Percentiles rank a stretch among this genome's conserved stretches.
Conservation (phyloP, 2,329 filamentous ascomycete genomes). For the Penicillium sclerotigenum region DNA sequence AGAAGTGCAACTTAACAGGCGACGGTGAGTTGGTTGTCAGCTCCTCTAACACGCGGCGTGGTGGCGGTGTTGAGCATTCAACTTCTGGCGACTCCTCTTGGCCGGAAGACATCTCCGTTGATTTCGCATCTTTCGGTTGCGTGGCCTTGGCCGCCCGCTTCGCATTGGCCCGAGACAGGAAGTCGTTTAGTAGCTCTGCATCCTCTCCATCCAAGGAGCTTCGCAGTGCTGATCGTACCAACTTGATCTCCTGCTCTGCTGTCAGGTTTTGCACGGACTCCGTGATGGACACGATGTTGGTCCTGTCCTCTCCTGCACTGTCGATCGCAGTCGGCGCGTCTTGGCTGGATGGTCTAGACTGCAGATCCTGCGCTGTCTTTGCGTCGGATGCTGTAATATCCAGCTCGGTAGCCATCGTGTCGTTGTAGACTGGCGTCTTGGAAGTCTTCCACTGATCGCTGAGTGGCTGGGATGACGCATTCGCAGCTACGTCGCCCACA, state of each 20-base stretch:
- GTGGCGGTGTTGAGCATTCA: constrained; percentile 30
- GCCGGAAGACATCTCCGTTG: constrained; percentile 12
- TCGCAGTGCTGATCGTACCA: constrained; percentile 38
- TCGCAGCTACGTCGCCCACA: constrained; percentile 10
- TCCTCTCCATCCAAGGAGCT: constrained; percentile 41
- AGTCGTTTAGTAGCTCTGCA: constrained; percentile 39
- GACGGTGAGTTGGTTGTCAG: constrained; percentile 41
- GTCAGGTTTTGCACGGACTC: constrained; percentile 27
- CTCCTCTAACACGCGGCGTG: constrained; percentile 36
- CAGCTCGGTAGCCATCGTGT: not conserved
- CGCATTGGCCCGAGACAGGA: constrained; percentile 41
- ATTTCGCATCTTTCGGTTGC: constrained; percentile 20
- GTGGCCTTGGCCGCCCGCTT: constrained; percentile 40
- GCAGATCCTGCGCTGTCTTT: constrained; percentile 11
- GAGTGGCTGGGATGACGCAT: constrained; percentile 9
- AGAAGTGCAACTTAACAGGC: constrained; percentile 30
- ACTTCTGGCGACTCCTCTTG: constrained; percentile 17
- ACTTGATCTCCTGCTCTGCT: constrained; percentile 30
- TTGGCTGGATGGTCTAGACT: constrained; percentile 6
- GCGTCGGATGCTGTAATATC: constrained; percentile 4
- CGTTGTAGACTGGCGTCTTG: constrained; percentile 12
- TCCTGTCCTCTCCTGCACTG: not conserved
- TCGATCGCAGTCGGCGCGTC: not conserved
- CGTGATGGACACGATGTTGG: constrained; percentile 6
- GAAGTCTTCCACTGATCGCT: constrained; percentile 1